These are phyloP conservation scores for Pisolithus microcarpus DNA, from an alignment of 768 basidiomycete genomes.

Conservation along the genomic window DNA sequence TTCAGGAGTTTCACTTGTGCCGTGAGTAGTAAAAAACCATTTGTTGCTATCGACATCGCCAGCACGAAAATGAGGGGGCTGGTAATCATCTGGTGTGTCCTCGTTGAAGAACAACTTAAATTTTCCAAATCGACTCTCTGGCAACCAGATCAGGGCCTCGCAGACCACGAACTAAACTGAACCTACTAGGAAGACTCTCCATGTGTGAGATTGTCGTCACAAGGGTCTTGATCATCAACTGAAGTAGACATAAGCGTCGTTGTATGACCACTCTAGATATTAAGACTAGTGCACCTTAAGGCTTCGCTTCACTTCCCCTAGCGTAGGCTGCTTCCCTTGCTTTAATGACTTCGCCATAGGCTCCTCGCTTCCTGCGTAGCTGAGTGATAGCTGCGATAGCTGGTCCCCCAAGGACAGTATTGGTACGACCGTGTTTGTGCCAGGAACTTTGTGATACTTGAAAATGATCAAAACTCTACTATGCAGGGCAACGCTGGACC, in stretches of 20 bases:
- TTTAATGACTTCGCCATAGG: constrained; percentile 54
- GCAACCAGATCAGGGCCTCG: background rate
- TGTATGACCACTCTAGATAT: background rate
- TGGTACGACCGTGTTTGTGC: constrained; percentile 52
- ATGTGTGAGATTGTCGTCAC: constrained; percentile 75
- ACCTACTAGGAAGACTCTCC: constrained; percentile 71
- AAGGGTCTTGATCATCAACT: constrained; percentile 72
- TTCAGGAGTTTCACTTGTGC: constrained; percentile 65
- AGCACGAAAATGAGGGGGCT: constrained; percentile 72
- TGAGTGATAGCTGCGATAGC: constrained; percentile 44
- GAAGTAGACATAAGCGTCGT: constrained; percentile 1
- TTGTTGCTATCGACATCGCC: constrained; percentile 67
- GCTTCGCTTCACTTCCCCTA: constrained; percentile 76
- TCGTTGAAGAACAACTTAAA: constrained; percentile 85
- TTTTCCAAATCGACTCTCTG: constrained; percentile 78
- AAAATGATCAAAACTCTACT: constrained; percentile 2
- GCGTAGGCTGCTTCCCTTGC: constrained; percentile 59
- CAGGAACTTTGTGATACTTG: constrained; percentile 66
- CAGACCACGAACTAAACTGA: background rate
- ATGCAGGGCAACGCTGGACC: background rate
- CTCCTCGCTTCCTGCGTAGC: constrained; percentile 35
- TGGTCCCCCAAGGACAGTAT: constrained; percentile 68
- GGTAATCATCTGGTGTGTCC: constrained; percentile 72
- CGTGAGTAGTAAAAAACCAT: constrained; percentile 79
- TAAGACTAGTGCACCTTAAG: constrained; percentile 48